phyloP scores from a whole-genome alignment of 495 filamentous ascomycete species.

The Durotheca rogersii region DNA sequence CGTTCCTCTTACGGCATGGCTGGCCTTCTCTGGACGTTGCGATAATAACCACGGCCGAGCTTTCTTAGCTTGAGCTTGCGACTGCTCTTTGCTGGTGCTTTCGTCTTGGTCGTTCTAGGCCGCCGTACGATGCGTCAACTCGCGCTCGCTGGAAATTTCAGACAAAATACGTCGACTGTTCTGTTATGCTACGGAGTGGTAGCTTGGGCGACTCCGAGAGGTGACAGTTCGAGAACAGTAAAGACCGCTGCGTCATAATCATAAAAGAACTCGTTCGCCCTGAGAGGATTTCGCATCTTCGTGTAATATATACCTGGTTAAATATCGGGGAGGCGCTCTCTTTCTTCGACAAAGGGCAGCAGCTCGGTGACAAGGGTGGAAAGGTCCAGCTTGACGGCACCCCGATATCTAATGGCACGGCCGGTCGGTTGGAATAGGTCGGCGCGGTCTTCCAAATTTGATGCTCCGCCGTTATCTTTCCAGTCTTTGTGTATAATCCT shows the following conservation, averaged over 20 bases:
- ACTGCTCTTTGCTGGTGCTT: constrained; percentile 1
- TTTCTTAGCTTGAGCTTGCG: not conserved
- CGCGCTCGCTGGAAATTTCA: constrained; percentile 11
- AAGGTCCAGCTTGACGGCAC: constrained; percentile 8
- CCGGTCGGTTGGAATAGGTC: constrained; percentile 18
- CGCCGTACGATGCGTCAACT: constrained; percentile 11
- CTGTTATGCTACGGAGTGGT: constrained; percentile 21
- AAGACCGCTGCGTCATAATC: constrained; percentile 23
- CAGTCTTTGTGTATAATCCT: constrained; percentile 28
- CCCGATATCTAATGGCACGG: constrained; percentile 24
- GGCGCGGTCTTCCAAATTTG: constrained; percentile 25
- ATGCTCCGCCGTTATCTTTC: constrained; percentile 20
- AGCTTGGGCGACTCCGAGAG: constrained; percentile 29
- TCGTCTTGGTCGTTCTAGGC: constrained; percentile 3
- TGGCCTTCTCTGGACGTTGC: too few relatives aligned
- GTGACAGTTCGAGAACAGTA: constrained; percentile 28
- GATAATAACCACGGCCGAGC: not conserved
- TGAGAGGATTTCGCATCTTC: constrained; percentile 24
- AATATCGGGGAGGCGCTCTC: constrained; percentile 12
- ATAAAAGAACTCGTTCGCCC: constrained; percentile 26
- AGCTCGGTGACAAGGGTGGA: constrained; percentile 11
- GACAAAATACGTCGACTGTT: constrained; percentile 23
- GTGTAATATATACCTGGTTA: constrained; percentile 31
- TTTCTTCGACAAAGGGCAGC: constrained; percentile 2
- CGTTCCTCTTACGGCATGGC: constrained; percentile 25